phyloP scores from a whole-genome alignment of 2,329 filamentous ascomycete species.

The Penicillium sp. region DNA sequence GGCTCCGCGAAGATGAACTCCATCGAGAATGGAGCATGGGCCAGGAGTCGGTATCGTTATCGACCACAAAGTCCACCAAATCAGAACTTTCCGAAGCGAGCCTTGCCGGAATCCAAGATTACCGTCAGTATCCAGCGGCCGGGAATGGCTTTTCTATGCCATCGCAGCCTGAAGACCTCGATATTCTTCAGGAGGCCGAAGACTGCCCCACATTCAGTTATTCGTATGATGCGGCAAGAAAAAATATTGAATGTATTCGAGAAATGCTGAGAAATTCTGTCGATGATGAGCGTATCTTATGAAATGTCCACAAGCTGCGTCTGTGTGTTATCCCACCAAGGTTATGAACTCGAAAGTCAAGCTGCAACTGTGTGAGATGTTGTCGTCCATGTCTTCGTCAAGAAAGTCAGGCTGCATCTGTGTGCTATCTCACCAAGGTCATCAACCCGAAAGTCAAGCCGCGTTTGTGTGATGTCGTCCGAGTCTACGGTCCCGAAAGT shows the following conservation, averaged over 20 bases:
- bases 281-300: too few species aligned
- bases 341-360: too few species aligned
- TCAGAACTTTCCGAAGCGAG: neutral
- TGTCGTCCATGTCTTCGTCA: neutral
- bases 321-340: too few species aligned
- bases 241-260: neutral
- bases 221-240: slow-evolving; percentile 26
- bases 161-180: slow-evolving; percentile 59
- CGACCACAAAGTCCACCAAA: neutral
- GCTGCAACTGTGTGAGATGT: neutral
- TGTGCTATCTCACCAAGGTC: neutral
- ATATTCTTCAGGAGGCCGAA: slow-evolving; percentile 63
- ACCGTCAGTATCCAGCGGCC: slow-evolving; percentile 63
- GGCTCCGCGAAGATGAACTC: too few species aligned
- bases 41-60: neutral
- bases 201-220: slow-evolving; percentile 59
- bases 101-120: slow-evolving; percentile 37
- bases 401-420: neutral
- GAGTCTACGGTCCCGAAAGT: too few species aligned
- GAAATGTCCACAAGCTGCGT: too few species aligned
- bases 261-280: neutral
- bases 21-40: too few species aligned
- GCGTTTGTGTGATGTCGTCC: neutral
- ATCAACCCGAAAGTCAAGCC: neutral
- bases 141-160: slow-evolving; percentile 62